Percentiles rank a stretch among this genome's conserved stretches.
Evolutionary conservation across 1,139 yeast genomes (phyloP).

Genomic region (Hanseniaspora uvarum): DNA sequence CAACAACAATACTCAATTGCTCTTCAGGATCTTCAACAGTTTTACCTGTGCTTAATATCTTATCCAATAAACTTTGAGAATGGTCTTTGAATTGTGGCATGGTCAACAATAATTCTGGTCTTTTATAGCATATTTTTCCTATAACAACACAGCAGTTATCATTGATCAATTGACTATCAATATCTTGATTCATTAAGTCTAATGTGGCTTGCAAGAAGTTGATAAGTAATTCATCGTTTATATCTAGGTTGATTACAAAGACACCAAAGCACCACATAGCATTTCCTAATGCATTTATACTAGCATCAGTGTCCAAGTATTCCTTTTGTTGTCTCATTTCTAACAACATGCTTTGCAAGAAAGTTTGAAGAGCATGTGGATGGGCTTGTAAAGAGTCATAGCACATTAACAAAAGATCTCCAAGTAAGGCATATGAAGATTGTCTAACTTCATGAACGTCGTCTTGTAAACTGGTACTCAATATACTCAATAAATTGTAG

Average conservation of each 20-base stretch:
- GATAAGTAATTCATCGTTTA: conserved; percentile 53
- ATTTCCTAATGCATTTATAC: conserved; percentile 62
- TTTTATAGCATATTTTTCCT: conserved; percentile 71
- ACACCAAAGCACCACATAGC: conserved; percentile 95
- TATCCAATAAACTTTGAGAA: conserved; percentile 24
- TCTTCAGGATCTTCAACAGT: conserved; percentile 29
- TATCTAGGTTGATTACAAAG: conserved; percentile 51
- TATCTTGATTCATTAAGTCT: conserved; percentile 46
- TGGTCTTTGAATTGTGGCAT: conserved; percentile 23
- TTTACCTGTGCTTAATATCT: conserved; percentile 27
- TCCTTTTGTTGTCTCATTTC: conserved; percentile 42
- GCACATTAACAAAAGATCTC: conserved; percentile 55
- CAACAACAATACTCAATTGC: conserved; percentile 30
- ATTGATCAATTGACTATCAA: conserved; percentile 41
- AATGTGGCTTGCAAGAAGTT: conserved; percentile 40
- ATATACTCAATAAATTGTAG: conserved; percentile 45
- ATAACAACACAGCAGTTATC: conserved; percentile 90
- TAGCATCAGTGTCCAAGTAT: conserved; percentile 34
- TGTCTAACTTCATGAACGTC: conserved; percentile 79
- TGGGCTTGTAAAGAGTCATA: conserved; percentile 31
- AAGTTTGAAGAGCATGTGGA: conserved; percentile 38
- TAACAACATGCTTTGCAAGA: conserved; percentile 56
- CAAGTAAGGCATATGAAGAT: conserved; percentile 79
- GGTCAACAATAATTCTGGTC: conserved; percentile 47
- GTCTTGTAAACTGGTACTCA: conserved; percentile 67